A percentile compares a stretch with the other conserved stretches of the same genome.
Evolutionary conservation across 2,329 filamentous ascomycete genomes (phyloP).

Genomic region (Chrysoporthe deuterocubensis): DNA sequence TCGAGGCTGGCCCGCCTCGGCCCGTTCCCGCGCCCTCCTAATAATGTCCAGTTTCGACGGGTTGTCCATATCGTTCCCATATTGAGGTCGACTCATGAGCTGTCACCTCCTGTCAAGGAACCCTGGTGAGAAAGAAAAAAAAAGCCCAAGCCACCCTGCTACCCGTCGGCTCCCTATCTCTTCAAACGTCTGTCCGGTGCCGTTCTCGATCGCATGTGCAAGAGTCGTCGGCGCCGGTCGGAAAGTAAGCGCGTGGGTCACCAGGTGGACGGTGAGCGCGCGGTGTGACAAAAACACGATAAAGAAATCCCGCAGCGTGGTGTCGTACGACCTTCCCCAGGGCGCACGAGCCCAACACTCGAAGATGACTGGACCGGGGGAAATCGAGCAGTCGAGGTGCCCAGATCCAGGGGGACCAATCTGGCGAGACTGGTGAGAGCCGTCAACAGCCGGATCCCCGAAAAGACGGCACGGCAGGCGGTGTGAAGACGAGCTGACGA

Average conservation of each 20-base stretch:
- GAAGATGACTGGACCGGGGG: not conserved
- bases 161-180: constrained; percentile 15
- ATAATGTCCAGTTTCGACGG: constrained; percentile 53
- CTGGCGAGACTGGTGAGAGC: not conserved
- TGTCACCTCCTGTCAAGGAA: constrained; percentile 33
- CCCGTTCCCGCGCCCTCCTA: constrained; percentile 58
- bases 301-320: constrained; percentile 18
- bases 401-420: not conserved
- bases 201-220: constrained; percentile 34
- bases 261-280: constrained; percentile 12
- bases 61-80: constrained; percentile 59
- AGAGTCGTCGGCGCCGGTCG: constrained; percentile 17
- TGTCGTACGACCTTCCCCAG: constrained; percentile 11
- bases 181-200: constrained; percentile 20
- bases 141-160: not conserved
- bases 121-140: not conserved
- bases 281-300: constrained; percentile 27
- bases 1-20: constrained; percentile 46
- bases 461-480: constrained; percentile 5
- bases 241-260: constrained; percentile 21
- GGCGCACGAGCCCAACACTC: constrained; percentile 8
- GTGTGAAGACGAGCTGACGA: not conserved
- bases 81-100: constrained; percentile 59
- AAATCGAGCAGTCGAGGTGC: not conserved
- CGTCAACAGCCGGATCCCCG: not conserved